Conservation (phyloP, 129 eudicot species). For the Calendula officinalis region DNA sequence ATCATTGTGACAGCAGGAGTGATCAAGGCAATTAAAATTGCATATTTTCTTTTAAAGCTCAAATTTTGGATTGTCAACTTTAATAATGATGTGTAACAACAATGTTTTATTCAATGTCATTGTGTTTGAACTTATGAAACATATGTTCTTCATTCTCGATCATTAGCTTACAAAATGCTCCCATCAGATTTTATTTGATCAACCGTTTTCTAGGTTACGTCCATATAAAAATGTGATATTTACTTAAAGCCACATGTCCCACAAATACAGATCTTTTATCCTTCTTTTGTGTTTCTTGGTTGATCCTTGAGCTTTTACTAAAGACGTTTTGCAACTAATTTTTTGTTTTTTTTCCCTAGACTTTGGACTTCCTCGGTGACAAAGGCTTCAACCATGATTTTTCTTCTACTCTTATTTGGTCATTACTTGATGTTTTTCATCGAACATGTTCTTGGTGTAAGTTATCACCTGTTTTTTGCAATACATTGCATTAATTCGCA, state of each 20-base stretch:
- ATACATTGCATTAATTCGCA: slow-evolving; percentile 7
- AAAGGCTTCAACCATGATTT: slow-evolving; percentile 20
- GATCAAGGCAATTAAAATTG: slow-evolving; percentile 26
- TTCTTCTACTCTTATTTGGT: slow-evolving; percentile 16
- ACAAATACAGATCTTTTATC: slow-evolving; percentile 12
- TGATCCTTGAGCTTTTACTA: slow-evolving; percentile 17
- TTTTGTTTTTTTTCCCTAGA: slow-evolving; percentile 35
- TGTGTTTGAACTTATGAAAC: slow-evolving; percentile 8
- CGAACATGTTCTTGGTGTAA: slow-evolving; percentile 1
- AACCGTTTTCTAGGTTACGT: neutral
- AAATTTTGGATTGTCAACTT: slow-evolving; percentile 12
- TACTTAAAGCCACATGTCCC: neutral
- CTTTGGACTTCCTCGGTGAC: slow-evolving; percentile 75
- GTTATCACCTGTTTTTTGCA: slow-evolving; percentile 11
- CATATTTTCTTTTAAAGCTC: slow-evolving; percentile 20
- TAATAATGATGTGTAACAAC: neutral
- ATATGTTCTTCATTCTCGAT: slow-evolving; percentile 9
- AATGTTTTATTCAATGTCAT: neutral
- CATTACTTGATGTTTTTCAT: slow-evolving; percentile 1
- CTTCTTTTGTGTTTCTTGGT: slow-evolving; percentile 13
- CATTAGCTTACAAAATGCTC: neutral
- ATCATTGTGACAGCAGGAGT: slow-evolving; percentile 51
- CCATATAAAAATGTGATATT: neutral
- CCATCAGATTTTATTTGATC: neutral
- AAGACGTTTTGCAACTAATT: slow-evolving; percentile 29